Percentiles rank a stretch among this genome's conserved stretches.
Conservation (phyloP, 768 basidiomycete species). For the Termitomyces sp. region DNA sequence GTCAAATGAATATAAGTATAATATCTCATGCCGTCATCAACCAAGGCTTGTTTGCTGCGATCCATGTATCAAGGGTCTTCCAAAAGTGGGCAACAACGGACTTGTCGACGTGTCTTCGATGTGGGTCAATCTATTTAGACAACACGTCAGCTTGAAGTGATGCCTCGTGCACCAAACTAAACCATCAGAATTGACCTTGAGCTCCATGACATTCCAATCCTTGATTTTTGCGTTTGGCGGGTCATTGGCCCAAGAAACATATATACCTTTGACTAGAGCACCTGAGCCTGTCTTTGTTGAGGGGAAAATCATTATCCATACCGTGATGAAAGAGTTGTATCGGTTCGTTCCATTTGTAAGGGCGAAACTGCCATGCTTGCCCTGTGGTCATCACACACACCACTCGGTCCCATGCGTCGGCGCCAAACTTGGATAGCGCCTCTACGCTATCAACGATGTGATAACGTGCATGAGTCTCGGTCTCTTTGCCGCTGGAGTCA, state of each 20-base stretch:
- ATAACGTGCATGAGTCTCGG: constrained; percentile 55
- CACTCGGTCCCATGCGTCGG: constrained; percentile 95
- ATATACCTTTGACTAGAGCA: constrained; percentile 82
- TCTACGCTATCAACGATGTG: constrained; percentile 91
- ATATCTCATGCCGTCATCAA: constrained; percentile 34
- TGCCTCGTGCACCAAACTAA: not conserved
- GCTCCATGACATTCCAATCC: constrained; percentile 96
- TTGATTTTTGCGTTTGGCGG: constrained; percentile 83
- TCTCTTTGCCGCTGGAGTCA: constrained; percentile 59
- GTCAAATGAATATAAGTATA: not conserved
- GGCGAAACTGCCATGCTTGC: constrained; percentile 96
- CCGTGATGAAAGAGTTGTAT: constrained; percentile 90
- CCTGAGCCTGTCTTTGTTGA: not conserved
- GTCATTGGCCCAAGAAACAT: constrained; percentile 93
- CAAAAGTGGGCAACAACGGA: constrained; percentile 94
- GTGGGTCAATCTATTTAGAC: constrained; percentile 71
- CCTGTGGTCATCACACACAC: constrained; percentile 98
- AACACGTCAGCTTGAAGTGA: not conserved
- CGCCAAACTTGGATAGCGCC: constrained; percentile 85
- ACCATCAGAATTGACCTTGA: constrained; percentile 52
- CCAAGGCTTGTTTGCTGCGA: constrained; percentile 73
- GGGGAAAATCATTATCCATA: constrained; percentile 24
- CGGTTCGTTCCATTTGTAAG: constrained; percentile 97
- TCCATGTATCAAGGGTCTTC: constrained; percentile 88
- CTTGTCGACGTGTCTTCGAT: constrained; percentile 89